Evolutionary conservation across 2,329 filamentous ascomycete genomes (phyloP).

Genomic region (Dactylellina haptotyla): DNA sequence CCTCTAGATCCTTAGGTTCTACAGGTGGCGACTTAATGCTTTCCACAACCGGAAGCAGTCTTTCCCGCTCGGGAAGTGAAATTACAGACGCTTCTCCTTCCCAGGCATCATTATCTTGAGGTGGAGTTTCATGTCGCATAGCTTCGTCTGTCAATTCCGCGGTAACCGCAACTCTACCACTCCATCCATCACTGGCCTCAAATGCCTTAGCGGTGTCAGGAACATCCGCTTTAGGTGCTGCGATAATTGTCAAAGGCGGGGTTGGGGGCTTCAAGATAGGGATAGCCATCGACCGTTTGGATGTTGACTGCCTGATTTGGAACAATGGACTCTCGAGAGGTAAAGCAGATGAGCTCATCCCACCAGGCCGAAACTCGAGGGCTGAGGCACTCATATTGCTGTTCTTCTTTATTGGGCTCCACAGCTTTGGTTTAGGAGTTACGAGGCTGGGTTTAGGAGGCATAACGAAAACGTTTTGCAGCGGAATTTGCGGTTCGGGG

Average conservation of each 20-base stretch:
- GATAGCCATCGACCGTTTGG: conserved; percentile 46
- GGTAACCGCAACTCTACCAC: background rate
- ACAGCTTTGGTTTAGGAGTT: conserved; percentile 5
- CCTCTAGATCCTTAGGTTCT: background rate
- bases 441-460: conserved; percentile 21
- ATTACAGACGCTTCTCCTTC: background rate
- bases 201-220: background rate
- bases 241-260: background rate
- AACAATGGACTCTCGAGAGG: conserved; percentile 25
- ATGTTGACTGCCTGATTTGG: background rate
- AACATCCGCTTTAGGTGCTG: conserved; percentile 17
- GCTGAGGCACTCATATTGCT: conserved; percentile 32
- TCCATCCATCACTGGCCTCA: conserved; percentile 13
- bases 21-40: background rate
- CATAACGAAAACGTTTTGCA: conserved; percentile 11
- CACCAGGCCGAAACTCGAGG: conserved; percentile 13
- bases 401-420: background rate
- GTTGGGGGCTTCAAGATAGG: conserved; percentile 35
- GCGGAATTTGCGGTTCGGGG: conserved; percentile 6
- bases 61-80: background rate
- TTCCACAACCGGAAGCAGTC: background rate
- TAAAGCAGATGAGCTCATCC: conserved; percentile 2
- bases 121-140: background rate
- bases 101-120: background rate
- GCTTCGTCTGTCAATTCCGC: background rate